phyloP scores from a whole-genome alignment of 208 protist genomes.

The Trypanosoma caninum region DNA sequence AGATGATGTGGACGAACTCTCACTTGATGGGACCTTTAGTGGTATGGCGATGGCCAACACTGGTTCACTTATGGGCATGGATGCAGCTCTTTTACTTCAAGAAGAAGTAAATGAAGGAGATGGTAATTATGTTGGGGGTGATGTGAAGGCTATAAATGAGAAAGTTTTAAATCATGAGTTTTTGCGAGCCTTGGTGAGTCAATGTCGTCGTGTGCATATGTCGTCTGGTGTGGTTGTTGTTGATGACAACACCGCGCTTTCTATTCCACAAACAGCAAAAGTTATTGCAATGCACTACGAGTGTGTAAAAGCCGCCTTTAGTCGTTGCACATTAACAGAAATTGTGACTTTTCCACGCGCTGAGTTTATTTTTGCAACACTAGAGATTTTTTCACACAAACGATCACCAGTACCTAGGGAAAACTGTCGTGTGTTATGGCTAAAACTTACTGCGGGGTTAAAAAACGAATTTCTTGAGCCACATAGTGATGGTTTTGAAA shows the following conservation, averaged over 20 bases:
- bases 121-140: too few relatives aligned
- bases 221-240: neutral
- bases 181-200: conserved; percentile 6
- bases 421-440: conserved; percentile 33
- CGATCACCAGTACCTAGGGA: conserved; percentile 20
- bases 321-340: conserved; percentile 33
- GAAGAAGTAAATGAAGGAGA: conserved; percentile 7
- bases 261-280: conserved; percentile 12
- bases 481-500: conserved; percentile 24
- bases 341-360: conserved; percentile 29
- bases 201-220: conserved; percentile 11
- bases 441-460: conserved; percentile 39
- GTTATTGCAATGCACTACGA: conserved; percentile 24
- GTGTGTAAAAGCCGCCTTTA: conserved; percentile 31
- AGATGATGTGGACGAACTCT: neutral
- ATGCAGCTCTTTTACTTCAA: conserved; percentile 17
- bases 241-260: neutral
- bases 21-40: neutral
- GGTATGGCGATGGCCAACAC: neutral
- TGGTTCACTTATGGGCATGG: conserved; percentile 15
- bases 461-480: conserved; percentile 41
- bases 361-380: conserved; percentile 31
- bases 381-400: conserved; percentile 17
- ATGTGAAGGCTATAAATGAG: neutral
- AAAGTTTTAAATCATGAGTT: conserved; percentile 7